A percentile compares a stretch with the other conserved stretches of the same genome.
Evolutionary conservation across 345 rosid species (phyloP).

Genomic region (Linum usitatissimum): DNA sequence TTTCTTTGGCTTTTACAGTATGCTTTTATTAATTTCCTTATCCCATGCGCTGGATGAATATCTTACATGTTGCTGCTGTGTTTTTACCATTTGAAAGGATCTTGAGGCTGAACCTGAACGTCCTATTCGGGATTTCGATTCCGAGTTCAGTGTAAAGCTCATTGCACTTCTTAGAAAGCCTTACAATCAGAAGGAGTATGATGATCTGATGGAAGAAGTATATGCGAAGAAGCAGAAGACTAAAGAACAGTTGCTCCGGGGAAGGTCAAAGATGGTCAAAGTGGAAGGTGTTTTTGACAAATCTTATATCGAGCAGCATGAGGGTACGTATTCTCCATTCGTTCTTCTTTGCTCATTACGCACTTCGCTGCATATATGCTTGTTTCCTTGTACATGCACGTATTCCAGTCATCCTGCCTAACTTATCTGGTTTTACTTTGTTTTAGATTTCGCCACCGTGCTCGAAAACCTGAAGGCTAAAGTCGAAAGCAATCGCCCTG

Average conservation of each 20-base stretch:
- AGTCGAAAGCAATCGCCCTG: conserved; percentile 12
- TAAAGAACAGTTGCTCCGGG: conserved; percentile 21
- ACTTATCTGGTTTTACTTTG: not conserved
- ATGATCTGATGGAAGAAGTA: conserved; percentile 20
- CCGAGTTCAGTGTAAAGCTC: conserved; percentile 42
- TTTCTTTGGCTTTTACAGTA: not conserved
- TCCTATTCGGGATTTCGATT: conserved; percentile 11
- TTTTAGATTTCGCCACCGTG: conserved; percentile 39
- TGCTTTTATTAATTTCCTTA: not conserved
- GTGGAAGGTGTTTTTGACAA: conserved; percentile 6
- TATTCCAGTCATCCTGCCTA: too few relatives aligned
- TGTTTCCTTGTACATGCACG: not conserved
- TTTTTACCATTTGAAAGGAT: conserved; percentile 15
- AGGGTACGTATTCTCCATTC: conserved; percentile 36
- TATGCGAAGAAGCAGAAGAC: conserved; percentile 15
- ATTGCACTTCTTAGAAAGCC: conserved; percentile 35
- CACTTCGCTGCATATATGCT: not conserved
- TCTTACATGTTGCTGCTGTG: not conserved
- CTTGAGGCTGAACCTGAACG: conserved; percentile 13
- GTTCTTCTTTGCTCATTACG: not conserved
- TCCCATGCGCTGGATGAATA: not conserved
- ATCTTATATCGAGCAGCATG: conserved; percentile 43
- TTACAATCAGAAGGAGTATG: conserved; percentile 30
- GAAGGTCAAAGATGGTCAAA: conserved; percentile 17
- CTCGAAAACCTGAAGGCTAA: conserved; percentile 14